Base-by-base conservation (phyloP, 78 protist species). In the Isochrysis galbana region DNA sequence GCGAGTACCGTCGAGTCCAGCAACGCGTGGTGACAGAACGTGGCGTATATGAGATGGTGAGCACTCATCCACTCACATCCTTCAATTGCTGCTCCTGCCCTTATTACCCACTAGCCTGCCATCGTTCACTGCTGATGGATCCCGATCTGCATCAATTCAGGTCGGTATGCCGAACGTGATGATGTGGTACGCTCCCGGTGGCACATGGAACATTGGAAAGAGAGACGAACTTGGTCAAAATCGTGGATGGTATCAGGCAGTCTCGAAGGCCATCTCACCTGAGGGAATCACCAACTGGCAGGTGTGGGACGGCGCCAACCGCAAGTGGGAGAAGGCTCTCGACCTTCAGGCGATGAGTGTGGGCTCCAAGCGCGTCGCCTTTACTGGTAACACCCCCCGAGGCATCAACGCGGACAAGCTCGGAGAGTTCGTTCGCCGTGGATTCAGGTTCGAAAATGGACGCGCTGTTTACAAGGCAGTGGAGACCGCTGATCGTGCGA, bases 301-400 rank as follows among this genome's bases (percentile, higher is more conserved):
- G 80, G 80, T 70, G 19, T 70, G 80, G 80, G 80, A 70, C 80
- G 80, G 80, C 80, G 80, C 80, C 45, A 70, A 70, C 80, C 3
- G 21, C n/a, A 70, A 70, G 80, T 70, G 80, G 80, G 80, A 70
- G 80, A 70, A 70, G 80, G 80, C 80, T 1, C 11, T 3, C 41
- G 80, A 70, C 45, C 80, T 70, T 14, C n/a, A 70, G 39, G 80
- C 80, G 80, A 34, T 70, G n/a, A 19, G n/a, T 3, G 80, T 70
- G 45, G 80, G 80, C 80, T 70, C 80, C 41, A 70, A 70, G 80
- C 39, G 61, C 14, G 61, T 51, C 29, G 80, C 80, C 41, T 70
- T 70, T 19, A 70, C 80, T 36, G 80, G 80, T 2, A 70, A 3
- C 41, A 70, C 80, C 32, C 80, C 80, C 11, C 61, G 61, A 7